Evolutionary conservation across 306 rosid genomes (phyloP).

Genomic region (Chamaecrista fasciculata): DNA sequence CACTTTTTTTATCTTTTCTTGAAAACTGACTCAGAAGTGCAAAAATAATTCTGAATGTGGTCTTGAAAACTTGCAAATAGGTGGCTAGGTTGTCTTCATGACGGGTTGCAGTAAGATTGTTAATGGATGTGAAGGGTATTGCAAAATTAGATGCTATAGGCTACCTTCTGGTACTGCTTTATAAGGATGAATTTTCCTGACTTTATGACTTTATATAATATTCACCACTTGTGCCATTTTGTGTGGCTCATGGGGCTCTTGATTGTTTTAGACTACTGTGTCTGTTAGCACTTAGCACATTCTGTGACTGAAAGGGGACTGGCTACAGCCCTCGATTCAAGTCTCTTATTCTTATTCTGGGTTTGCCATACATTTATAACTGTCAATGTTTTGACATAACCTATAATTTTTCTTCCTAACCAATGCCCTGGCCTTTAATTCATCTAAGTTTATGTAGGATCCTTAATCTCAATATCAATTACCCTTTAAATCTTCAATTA

Average conservation of each 20-base stretch:
- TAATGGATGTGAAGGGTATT: not conserved
- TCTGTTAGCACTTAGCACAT: not conserved
- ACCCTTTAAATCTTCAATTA: not conserved
- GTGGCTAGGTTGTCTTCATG: not conserved
- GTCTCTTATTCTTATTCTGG: not conserved
- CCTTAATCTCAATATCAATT: not conserved
- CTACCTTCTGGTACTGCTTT: not conserved
- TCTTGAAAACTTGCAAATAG: conserved; percentile 7
- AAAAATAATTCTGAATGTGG: conserved; percentile 5
- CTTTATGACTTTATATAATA: not conserved
- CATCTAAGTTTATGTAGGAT: not conserved
- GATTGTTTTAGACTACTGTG: not conserved
- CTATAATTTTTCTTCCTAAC: not conserved
- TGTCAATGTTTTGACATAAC: not conserved
- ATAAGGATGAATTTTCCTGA: conserved; percentile 7
- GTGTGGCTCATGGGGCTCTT: not conserved
- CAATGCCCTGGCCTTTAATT: not conserved
- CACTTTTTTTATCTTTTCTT: not conserved
- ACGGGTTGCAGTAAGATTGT: not conserved
- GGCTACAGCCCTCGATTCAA: not conserved
- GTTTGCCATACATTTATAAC: not conserved
- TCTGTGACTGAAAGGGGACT: not conserved
- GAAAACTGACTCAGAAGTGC: conserved; percentile 12
- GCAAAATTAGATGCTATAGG: not conserved
- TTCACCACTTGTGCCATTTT: not conserved